phyloP scores from a whole-genome alignment of 1,284 basidiomycete genomes.

The Meira nashicola region DNA sequence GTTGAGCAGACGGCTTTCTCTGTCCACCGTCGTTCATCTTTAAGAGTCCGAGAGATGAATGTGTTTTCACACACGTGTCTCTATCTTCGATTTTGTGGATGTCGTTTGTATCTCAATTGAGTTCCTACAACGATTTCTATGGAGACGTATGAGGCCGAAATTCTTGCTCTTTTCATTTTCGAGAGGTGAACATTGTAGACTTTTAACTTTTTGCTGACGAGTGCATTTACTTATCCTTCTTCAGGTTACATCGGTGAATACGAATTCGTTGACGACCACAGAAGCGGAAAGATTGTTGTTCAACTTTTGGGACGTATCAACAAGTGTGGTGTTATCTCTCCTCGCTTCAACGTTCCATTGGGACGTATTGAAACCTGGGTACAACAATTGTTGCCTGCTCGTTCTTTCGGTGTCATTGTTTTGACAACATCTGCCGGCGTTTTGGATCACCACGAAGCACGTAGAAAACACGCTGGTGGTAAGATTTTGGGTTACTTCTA shows the following conservation, averaged over 20 bases:
- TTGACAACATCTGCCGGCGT: constrained; percentile 96
- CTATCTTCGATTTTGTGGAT: too few species aligned
- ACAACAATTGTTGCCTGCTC: constrained; percentile 55
- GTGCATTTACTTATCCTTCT: background rate
- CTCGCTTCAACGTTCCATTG: constrained; percentile 93
- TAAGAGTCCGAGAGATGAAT: constrained; percentile 52
- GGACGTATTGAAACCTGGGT: constrained; percentile 83
- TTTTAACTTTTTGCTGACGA: too few species aligned
- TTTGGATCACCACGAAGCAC: constrained; percentile 98
- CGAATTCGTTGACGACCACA: constrained; percentile 98
- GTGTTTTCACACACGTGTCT: too few species aligned
- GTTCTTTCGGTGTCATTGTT: constrained; percentile 95
- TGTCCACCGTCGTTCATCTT: constrained; percentile 45
- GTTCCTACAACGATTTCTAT: too few species aligned
- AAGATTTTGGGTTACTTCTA: constrained; percentile 60
- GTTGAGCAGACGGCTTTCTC: constrained; percentile 42
- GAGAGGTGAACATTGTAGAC: too few species aligned
- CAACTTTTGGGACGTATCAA: constrained; percentile 98
- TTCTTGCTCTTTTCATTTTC: background rate
- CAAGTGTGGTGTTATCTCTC: constrained; percentile 96
- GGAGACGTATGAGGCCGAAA: background rate
- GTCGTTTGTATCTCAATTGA: background rate
- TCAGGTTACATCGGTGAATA: constrained; percentile 99
- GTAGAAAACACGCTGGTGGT: constrained; percentile 94
- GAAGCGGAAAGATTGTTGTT: constrained; percentile 95